These are phyloP conservation scores for Oehlia diaphana DNA, from an alignment of 192 early-diverging fungal genomes.

Conservation along the genomic window DNA sequence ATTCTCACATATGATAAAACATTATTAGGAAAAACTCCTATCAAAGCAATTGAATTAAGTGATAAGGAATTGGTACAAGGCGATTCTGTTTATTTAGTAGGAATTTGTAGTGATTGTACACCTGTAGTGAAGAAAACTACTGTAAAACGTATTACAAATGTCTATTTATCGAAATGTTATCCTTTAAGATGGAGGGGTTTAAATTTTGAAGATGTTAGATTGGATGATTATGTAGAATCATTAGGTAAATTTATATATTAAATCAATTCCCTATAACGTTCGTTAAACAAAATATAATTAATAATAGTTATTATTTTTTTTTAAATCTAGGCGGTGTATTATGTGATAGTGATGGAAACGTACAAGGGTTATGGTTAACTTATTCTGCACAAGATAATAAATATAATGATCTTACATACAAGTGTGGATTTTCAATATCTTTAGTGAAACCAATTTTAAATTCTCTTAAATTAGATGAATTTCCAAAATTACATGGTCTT, in stretches of 20 bases:
- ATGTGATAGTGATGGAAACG: slow-evolving; percentile 52
- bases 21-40: slow-evolving; percentile 73
- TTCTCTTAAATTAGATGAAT: slow-evolving; percentile 46
- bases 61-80: slow-evolving; percentile 62
- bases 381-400: slow-evolving; percentile 68
- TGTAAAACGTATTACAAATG: slow-evolving; percentile 59
- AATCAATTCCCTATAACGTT: too few species aligned
- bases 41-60: slow-evolving; percentile 62
- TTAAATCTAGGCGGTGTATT: slow-evolving; percentile 54
- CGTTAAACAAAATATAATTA: too few species aligned
- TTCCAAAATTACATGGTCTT: slow-evolving; percentile 54
- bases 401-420: slow-evolving; percentile 61
- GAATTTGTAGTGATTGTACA: slow-evolving; percentile 51
- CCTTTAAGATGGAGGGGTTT: slow-evolving; percentile 62
- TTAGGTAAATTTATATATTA: slow-evolving; percentile 38
- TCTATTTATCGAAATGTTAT: slow-evolving; percentile 64
- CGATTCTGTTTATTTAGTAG: slow-evolving; percentile 57
- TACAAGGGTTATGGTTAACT: slow-evolving; percentile 66
- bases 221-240: slow-evolving; percentile 64
- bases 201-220: slow-evolving; percentile 61
- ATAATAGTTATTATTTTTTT: too few species aligned
- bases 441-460: slow-evolving; percentile 52
- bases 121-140: slow-evolving; percentile 61
- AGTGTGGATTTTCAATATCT: slow-evolving; percentile 56
- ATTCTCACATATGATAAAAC: slow-evolving; percentile 80